These are phyloP conservation scores for Ambrosia hybrid DNA, from an alignment of 140 eudicot genomes.

Conservation along the genomic window DNA sequence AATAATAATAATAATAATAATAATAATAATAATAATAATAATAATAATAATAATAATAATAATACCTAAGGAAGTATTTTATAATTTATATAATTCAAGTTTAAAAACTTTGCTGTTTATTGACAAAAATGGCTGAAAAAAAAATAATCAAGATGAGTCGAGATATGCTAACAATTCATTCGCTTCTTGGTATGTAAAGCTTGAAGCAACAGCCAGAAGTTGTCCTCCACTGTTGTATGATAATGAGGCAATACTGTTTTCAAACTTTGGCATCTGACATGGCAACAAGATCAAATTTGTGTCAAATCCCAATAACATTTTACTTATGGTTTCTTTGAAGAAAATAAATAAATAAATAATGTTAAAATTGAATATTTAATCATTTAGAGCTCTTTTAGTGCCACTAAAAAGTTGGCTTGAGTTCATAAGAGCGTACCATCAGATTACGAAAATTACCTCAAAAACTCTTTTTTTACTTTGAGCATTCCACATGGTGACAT, in stretches of 20 bases:
- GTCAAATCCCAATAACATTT: not conserved
- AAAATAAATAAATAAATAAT: not conserved
- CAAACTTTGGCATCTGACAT: slow-evolving; percentile 69
- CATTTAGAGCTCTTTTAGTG: too few species aligned
- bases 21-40: too few species aligned
- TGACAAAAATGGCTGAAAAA: not conserved
- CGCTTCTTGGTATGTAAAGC: slow-evolving; percentile 79
- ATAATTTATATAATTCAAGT: slow-evolving; percentile 9
- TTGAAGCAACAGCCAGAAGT: slow-evolving; percentile 86
- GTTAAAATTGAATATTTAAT: not conserved
- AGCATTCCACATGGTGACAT: slow-evolving; percentile 84
- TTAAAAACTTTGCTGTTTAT: not conserved
- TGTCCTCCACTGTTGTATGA: slow-evolving; percentile 66
- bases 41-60: too few species aligned
- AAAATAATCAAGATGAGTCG: not conserved
- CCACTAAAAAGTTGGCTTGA: too few species aligned
- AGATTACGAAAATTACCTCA: slow-evolving; percentile 47
- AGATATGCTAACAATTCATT: slow-evolving; percentile 59
- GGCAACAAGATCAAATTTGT: not conserved
- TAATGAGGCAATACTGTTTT: slow-evolving; percentile 76
- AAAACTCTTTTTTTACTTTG: slow-evolving; percentile 61
- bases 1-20: too few species aligned
- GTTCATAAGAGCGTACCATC: too few species aligned
- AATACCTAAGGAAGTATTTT: too few species aligned
- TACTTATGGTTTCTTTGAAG: not conserved